Base-by-base conservation (phyloP, 108 stramenopile genomes). In the Cafeteria roenbergensis region DNA sequence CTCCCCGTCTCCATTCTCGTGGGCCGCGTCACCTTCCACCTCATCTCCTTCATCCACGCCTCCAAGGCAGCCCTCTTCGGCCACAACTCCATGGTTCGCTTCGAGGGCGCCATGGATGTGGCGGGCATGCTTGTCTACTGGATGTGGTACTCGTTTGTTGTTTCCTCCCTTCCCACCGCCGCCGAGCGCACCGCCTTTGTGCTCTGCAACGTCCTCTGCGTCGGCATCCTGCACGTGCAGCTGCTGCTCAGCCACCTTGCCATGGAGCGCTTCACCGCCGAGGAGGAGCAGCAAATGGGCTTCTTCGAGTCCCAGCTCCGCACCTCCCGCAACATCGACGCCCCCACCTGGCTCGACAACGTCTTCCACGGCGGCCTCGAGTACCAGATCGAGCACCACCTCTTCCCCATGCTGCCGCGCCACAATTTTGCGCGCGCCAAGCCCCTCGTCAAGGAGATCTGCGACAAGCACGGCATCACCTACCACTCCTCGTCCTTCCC, bases 401-500 rank as follows among this genome's bases (percentile, higher is more conserved):
- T 63, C 27, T 63, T n/a, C 28, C 63, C 63, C 25, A 28, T 25
- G 48, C 48, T 63, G 6, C 63, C 63, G 27, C 63, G 63, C 48
- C 28, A 21, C 12, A 35, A 37, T 9, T 29, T 63, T 25, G 72
- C 78, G 1, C 64, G 87, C 34, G 85, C 90, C 51, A 71, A 67
- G 30, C 72, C 75, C 3, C 63, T 90, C 34, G 88, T 85, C 65
- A 74, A 82, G 55, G 63, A 63, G 0, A 63, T 63, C 28, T 63
- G 63, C 24, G 26, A 63, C 26, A 81, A 88, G 63, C 78, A 86
- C 53, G 79, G 72, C 6, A 58, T 93, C 28, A 63, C 62, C 0
- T 90, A 89, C 70, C 66, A 84, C 29, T 36, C 67, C 52, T 70
- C 69, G 48, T 51, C 81, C 30, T 90, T 89, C 58, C 51, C 75